Conservation (phyloP, 2,329 filamentous ascomycete genomes). For the Tolypocladium ovalisporum region DNA sequence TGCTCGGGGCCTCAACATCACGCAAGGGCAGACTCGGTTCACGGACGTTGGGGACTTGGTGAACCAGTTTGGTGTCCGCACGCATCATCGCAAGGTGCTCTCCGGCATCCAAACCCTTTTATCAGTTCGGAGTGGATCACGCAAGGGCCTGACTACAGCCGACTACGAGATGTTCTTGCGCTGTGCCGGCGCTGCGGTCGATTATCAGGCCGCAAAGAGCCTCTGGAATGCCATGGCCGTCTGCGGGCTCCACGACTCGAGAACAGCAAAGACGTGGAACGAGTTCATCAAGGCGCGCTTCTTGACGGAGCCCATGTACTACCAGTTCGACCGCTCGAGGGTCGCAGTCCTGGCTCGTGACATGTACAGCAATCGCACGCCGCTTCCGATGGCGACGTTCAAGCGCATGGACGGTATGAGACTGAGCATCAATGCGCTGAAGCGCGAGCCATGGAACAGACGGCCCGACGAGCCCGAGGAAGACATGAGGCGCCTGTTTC, state of each 20-base stretch:
- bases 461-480: slow-evolving; percentile 8
- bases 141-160: slow-evolving; percentile 17
- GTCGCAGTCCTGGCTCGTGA: slow-evolving; percentile 29
- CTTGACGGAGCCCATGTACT: slow-evolving; percentile 33
- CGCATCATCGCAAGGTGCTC: slow-evolving; percentile 26
- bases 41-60: slow-evolving; percentile 24
- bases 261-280: slow-evolving; percentile 23
- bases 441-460: slow-evolving; percentile 19
- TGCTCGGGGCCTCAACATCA: slow-evolving; percentile 26
- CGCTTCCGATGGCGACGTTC: slow-evolving; percentile 7
- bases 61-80: slow-evolving; percentile 34
- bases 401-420: slow-evolving; percentile 19
- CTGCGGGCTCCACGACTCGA: slow-evolving; percentile 14
- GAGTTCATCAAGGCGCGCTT: slow-evolving; percentile 39
- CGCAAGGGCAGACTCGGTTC: slow-evolving; percentile 26
- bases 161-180: slow-evolving; percentile 36
- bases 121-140: slow-evolving; percentile 17
- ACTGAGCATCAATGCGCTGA: slow-evolving; percentile 15
- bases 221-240: slow-evolving; percentile 24
- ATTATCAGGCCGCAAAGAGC: slow-evolving; percentile 19
- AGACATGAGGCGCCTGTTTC: slow-evolving; percentile 15
- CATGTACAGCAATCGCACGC: slow-evolving; percentile 14
- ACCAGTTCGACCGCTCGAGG: slow-evolving; percentile 30
- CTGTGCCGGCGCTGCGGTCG: slow-evolving; percentile 33
- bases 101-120: slow-evolving; percentile 22